Percentiles rank a stretch among this genome's conserved stretches.
Conservation (phyloP, 2,329 filamentous ascomycete species). For the Phaeosphaeriaceae sp. region DNA sequence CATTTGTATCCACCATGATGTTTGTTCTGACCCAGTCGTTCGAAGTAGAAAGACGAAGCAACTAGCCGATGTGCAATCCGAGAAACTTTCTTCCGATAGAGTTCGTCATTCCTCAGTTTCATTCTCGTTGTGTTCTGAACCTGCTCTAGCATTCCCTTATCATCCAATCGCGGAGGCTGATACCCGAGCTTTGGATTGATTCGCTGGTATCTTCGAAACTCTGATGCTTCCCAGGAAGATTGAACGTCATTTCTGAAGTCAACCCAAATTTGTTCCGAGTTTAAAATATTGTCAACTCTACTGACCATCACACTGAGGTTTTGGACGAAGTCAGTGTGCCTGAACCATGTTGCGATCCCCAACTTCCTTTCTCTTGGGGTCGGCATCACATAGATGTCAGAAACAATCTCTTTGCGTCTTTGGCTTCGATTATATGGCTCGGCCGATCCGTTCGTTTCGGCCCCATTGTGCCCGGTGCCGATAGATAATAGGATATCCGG, state of each 20-base stretch:
- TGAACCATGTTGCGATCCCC: too few species aligned
- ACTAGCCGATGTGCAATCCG: slow-evolving; percentile 44
- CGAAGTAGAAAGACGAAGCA: slow-evolving; percentile 31
- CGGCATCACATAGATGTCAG: too few species aligned
- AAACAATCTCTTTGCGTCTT: too few species aligned
- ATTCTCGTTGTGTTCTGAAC: too few species aligned
- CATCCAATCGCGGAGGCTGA: background rate
- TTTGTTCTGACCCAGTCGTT: background rate
- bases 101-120: slow-evolving; percentile 4
- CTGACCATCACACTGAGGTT: too few species aligned
- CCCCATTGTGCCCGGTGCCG: slow-evolving; percentile 15
- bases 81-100: slow-evolving; percentile 25
- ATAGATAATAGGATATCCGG: slow-evolving; percentile 29
- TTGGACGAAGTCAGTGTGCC: too few species aligned
- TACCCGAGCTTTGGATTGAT: background rate
- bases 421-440: too few species aligned
- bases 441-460: background rate
- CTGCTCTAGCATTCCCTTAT: background rate
- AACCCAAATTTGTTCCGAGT: slow-evolving; percentile 44
- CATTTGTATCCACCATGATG: too few species aligned
- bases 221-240: background rate
- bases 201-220: background rate
- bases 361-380: too few species aligned
- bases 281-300: slow-evolving; percentile 37
- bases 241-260: slow-evolving; percentile 37